Conservation (phyloP, 1,284 basidiomycete genomes). For the Baeospora myosura region DNA sequence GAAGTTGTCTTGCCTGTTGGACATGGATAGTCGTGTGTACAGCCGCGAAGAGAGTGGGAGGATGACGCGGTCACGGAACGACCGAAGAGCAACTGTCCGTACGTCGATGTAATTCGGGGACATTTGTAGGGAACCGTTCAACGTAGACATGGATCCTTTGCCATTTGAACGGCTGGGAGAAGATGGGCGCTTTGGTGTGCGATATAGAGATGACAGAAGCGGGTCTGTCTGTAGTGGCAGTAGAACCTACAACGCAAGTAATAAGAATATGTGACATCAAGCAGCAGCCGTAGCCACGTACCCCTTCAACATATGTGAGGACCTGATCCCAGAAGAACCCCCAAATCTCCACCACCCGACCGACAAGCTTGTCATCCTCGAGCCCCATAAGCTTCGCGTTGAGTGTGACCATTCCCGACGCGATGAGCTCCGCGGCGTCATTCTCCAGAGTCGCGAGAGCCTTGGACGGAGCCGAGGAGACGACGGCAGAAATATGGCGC, state of each 20-base stretch:
- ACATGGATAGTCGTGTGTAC: constrained; percentile 43
- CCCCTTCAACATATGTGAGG: constrained; percentile 83
- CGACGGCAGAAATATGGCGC: constrained; percentile 65
- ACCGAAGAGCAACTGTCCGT: constrained; percentile 68
- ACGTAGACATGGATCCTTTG: constrained; percentile 33
- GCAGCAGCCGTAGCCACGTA: no score
- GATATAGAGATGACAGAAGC: constrained; percentile 58
- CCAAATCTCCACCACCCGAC: constrained; percentile 83
- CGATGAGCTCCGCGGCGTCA: constrained; percentile 79
- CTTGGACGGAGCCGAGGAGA: constrained; percentile 57
- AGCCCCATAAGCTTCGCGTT: constrained; percentile 74
- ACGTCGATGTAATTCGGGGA: constrained; percentile 59
- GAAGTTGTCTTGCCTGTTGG: constrained; percentile 44
- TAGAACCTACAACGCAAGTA: constrained; percentile 43
- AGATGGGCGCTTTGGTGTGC: constrained; percentile 54
- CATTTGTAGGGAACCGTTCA: constrained; percentile 20
- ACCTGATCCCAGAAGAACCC: constrained; percentile 92
- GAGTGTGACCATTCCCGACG: constrained; percentile 86
- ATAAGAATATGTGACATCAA: constrained; percentile 4
- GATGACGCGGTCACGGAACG: constrained; percentile 77
- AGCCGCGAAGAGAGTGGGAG: constrained; percentile 55
- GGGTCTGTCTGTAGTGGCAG: constrained; percentile 72
- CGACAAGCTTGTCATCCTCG: constrained; percentile 70
- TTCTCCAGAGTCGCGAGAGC: constrained; percentile 64
- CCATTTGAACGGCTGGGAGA: constrained; percentile 47